Base-by-base conservation (phyloP, 2,329 filamentous ascomycete species). In the Aspergillus felis region DNA sequence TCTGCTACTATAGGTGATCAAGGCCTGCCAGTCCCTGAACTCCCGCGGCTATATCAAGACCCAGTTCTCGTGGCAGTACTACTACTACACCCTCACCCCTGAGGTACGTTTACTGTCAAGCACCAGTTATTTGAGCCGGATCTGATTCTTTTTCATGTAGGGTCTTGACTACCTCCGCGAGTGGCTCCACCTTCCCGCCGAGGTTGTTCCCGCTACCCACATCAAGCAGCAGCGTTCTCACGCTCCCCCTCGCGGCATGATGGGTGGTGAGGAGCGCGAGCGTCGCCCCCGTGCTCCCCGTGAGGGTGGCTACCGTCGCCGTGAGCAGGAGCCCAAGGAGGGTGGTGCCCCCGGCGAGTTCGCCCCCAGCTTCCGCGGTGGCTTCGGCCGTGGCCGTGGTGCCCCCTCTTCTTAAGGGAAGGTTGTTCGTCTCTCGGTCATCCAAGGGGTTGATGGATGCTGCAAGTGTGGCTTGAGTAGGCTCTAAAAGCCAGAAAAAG, bases 151-250 rank as follows among this genome's bases (percentile, higher is more conserved):
- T n/a, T n/a, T 35, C 8, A 5, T 24, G 20, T 29, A 70, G 87
- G 94, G 94, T 83, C 93, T 99, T 79, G 93, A 97, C 85, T 99
- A 99, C 87, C 92, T 99, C 80, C 93, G 94, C 79, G 94, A 99
- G 86, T 99, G 94, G 94, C 92, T 99, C 74, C 94, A 99, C 84
- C 90, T 99, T 74, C 94, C 94, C 75, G 92, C 94, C 78, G 94
- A 99, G 88, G 97, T 99, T 78, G 94, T 99, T 70, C 94, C 94
- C 72, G 92, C 95, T 76, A 99, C 94, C 76, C 94, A 99, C 89
- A 97, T 99, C 85, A 99, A 99, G 91, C 92, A 97, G 86, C 92
- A 97, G 87, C 91, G 94, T 81, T 94, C 91, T 74, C 92, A 97
- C 82, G 92, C 92, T 83, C 93, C 93, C 81, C 93, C 94, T 77